Evolutionary conservation across 768 basidiomycete genomes (phyloP).

Genomic region (Fomitopsis serialis): DNA sequence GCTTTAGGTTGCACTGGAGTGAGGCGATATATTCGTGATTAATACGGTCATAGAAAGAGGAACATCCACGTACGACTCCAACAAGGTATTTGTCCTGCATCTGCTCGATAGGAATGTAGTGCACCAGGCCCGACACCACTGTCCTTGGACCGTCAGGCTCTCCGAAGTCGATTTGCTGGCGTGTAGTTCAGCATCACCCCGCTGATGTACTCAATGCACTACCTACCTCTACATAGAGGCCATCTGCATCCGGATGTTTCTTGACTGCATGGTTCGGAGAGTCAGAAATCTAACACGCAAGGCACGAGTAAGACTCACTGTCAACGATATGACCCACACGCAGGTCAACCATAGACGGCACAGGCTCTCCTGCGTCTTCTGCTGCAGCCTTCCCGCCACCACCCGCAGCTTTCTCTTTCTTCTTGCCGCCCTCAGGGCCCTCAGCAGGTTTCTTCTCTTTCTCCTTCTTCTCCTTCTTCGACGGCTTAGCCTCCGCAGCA

Average conservation of each 20-base stretch:
- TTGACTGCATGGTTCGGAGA: constrained; percentile 55
- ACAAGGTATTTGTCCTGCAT: constrained; percentile 83
- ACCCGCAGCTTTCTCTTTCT: constrained; percentile 20
- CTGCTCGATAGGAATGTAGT: constrained; percentile 93
- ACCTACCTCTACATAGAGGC: constrained; percentile 88
- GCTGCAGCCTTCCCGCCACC: constrained; percentile 22
- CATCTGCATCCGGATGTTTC: constrained; percentile 96
- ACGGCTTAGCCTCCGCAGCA: constrained; percentile 27
- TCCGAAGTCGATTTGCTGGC: constrained; percentile 90
- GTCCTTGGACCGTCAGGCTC: constrained; percentile 94
- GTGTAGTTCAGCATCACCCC: background rate
- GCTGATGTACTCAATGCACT: background rate
- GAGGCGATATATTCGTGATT: background rate
- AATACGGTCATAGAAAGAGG: background rate
- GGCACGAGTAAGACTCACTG: constrained; percentile 42
- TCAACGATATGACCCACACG: constrained; percentile 91
- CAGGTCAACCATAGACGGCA: constrained; percentile 96
- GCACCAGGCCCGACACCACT: constrained; percentile 93
- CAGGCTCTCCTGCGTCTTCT: constrained; percentile 73
- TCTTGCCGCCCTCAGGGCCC: constrained; percentile 27
- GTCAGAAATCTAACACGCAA: too few relatives aligned
- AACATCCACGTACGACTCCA: constrained; percentile 56
- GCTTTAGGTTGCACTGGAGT: constrained; percentile 92
- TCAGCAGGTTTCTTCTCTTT: constrained; percentile 33
- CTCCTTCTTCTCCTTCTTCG: constrained; percentile 43